These are phyloP conservation scores for Bullera alba DNA, from an alignment of 768 basidiomycete genomes.

Conservation along the genomic window DNA sequence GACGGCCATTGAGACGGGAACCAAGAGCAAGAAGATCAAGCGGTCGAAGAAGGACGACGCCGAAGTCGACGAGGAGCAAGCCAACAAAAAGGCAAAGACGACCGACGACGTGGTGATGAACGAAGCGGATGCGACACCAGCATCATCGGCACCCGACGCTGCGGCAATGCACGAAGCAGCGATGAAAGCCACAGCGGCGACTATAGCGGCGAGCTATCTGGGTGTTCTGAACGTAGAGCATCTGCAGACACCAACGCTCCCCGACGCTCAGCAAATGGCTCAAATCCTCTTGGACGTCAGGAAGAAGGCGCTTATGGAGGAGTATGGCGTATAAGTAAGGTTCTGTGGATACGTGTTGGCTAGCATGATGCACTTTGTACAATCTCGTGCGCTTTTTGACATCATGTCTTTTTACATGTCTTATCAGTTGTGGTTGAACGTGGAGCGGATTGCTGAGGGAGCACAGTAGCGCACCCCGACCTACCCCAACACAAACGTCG, in stretches of 20 bases:
- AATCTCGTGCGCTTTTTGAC: too few species aligned
- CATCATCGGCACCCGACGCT: not conserved
- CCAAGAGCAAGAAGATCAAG: constrained; percentile 11
- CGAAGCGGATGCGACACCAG: constrained; percentile 47
- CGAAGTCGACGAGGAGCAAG: constrained; percentile 46
- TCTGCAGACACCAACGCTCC: constrained; percentile 68
- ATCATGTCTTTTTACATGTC: too few species aligned
- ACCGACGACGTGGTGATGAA: constrained; percentile 4
- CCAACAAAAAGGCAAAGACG: constrained; percentile 43
- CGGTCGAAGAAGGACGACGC: constrained; percentile 44
- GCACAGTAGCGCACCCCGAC: too few species aligned
- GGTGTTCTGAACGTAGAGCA: constrained; percentile 67
- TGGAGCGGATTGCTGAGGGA: too few species aligned
- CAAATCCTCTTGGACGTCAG: constrained; percentile 62
- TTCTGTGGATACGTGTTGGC: too few species aligned
- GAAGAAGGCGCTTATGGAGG: constrained; percentile 75
- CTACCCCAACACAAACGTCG: too few species aligned
- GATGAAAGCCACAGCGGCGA: constrained; percentile 3
- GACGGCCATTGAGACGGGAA: constrained; percentile 1
- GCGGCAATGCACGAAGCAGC: not conserved
- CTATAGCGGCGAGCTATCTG: constrained; percentile 48
- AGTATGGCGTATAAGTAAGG: constrained; percentile 54
- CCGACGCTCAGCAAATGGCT: constrained; percentile 72
- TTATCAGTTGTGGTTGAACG: too few species aligned
- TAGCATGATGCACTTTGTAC: too few species aligned